These are phyloP conservation scores for Nakazawaea molendinolei DNA, from an alignment of 805 yeast genomes.

Conservation along the genomic window DNA sequence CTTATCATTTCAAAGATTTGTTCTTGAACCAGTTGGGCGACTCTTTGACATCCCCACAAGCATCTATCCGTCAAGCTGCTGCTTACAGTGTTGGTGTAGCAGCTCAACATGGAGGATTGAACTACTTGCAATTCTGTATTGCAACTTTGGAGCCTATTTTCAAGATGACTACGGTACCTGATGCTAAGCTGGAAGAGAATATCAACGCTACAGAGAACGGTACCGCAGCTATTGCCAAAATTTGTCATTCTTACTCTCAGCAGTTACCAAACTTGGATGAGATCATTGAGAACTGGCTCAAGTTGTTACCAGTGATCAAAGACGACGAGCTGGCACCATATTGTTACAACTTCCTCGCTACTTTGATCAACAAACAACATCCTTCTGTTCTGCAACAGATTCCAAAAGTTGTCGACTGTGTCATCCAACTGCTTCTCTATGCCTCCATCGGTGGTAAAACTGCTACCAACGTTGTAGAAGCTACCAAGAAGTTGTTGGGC, in stretches of 20 bases:
- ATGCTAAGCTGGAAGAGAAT: constrained; percentile 81
- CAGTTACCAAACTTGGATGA: constrained; percentile 54
- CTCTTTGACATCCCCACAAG: constrained; percentile 55
- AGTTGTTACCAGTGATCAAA: constrained; percentile 70
- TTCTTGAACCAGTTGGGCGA: constrained; percentile 62
- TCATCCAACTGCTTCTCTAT: constrained; percentile 69
- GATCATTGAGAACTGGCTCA: constrained; percentile 71
- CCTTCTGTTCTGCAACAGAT: constrained; percentile 47
- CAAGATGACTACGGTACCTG: constrained; percentile 67
- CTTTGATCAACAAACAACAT: constrained; percentile 63
- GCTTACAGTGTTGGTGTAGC: constrained; percentile 79
- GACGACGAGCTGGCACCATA: constrained; percentile 88
- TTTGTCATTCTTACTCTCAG: constrained; percentile 59
- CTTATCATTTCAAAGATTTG: constrained; percentile 56
- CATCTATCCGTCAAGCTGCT: constrained; percentile 82
- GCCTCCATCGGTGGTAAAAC: constrained; percentile 62
- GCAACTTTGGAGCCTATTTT: constrained; percentile 71
- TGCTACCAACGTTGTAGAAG: constrained; percentile 56
- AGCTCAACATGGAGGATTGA: constrained; percentile 71
- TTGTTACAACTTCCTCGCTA: constrained; percentile 68
- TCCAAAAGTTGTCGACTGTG: constrained; percentile 58
- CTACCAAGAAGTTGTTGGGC: constrained; percentile 59
- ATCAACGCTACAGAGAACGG: constrained; percentile 84
- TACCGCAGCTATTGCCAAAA: constrained; percentile 75
- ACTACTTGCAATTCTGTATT: constrained; percentile 55